Base-by-base conservation (phyloP, 352 stramenopile species). In the Pythium myriotylum region DNA sequence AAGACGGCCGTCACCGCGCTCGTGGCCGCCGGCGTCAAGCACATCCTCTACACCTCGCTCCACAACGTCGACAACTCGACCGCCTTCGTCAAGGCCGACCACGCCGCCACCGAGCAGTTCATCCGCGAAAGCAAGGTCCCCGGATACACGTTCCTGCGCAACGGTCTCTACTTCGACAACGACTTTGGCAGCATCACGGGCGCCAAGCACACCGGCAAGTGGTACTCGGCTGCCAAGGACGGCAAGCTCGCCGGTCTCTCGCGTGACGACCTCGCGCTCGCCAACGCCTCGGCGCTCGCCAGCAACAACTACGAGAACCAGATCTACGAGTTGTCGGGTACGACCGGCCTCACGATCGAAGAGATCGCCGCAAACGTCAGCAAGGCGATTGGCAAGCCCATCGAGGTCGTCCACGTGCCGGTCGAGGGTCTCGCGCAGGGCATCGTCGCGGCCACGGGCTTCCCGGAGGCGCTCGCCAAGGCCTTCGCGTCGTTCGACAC, bases 1-100 rank as follows among this genome's bases (percentile, higher is more conserved):
- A 56, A 56, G 41, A 35, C 32, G 0, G 55, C 55, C 1, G 35
- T 70, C 35, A 45, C 20, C n/a, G 62, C 27, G 24, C 20, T 70
- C 0, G 62, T 62, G 13, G 17, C 29, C 3, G 55, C 49, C 1
- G 62, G 55, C 26, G 55, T 70, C 17, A 50, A 62, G 62, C 55
- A 70, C 24, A 62, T 69, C 42, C 16, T 65, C 22, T 70, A 57
- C 62, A 70, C 62, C 32, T 70, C 54, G 17, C 35, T 57, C 33
- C 54, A 53, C 10, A 55, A 51, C 12, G 32, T 49, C 16, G 55
- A 62, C 13, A 57, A 62, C 2, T 20, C 55, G 24, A 57, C 53
- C 13, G 37, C 54, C 1, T 17, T 53, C 12, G 33, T 61, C 26
- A 42, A 22, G 0, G 43, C 16, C 3, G 55, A 61, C 33, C 49